Conservation (phyloP, 106 monocot genomes). For the Agapanthus africanus region DNA sequence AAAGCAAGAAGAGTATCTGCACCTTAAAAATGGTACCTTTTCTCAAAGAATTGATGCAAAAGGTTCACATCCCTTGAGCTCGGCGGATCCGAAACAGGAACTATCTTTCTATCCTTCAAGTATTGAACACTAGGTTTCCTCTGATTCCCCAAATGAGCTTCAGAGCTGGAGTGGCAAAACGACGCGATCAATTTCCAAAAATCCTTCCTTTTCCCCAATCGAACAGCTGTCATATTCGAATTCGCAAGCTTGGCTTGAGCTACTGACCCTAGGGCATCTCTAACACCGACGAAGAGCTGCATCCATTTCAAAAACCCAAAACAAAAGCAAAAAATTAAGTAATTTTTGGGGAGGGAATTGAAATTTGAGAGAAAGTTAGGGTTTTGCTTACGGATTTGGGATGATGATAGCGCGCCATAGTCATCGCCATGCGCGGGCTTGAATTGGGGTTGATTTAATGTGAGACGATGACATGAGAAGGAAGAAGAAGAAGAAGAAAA, state of each 20-base stretch:
- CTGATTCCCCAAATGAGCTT: not conserved
- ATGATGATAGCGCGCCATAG: not conserved
- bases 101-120: constrained; percentile 61
- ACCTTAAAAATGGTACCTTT: too few species aligned
- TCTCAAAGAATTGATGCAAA: constrained; percentile 65
- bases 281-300: not conserved
- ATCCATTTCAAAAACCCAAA: not conserved
- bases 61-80: constrained; percentile 55
- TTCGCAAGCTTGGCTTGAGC: too few species aligned
- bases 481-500: not conserved
- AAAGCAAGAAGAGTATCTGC: too few species aligned
- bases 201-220: not conserved
- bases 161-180: constrained; percentile 21
- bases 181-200: constrained; percentile 16
- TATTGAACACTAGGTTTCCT: constrained; percentile 15
- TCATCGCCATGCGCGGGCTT: too few species aligned
- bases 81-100: constrained; percentile 81
- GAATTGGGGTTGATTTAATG: constrained; percentile 1
- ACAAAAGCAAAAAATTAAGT: not conserved
- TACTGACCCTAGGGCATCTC: not conserved
- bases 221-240: not conserved
- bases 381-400: constrained; percentile 1
- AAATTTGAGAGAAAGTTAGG: not conserved
- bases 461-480: not conserved
- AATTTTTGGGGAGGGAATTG: not conserved